phyloP scores from a whole-genome alignment of 495 filamentous ascomycete genomes.

The Trichoderma reesei region DNA sequence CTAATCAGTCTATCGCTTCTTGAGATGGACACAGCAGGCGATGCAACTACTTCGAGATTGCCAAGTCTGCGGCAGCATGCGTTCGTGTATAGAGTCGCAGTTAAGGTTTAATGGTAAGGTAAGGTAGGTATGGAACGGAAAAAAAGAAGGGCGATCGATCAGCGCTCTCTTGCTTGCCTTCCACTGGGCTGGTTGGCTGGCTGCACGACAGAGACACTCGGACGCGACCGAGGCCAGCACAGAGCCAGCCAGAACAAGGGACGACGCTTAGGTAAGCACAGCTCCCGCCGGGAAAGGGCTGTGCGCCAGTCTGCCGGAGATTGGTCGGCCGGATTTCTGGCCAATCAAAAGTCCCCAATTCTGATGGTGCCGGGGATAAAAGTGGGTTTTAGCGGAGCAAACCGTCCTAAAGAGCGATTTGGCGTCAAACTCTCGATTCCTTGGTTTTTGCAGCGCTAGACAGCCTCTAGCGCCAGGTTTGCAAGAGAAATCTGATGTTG shows the following conservation, averaged over 20 bases:
- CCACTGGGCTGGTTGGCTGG: too few relatives aligned
- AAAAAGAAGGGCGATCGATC: too few relatives aligned
- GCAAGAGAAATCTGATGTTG: too few relatives aligned
- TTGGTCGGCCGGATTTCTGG: neutral
- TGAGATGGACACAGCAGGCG: too few relatives aligned
- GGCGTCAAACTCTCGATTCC: neutral
- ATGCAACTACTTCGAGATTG: too few relatives aligned
- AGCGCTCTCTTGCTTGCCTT: too few relatives aligned
- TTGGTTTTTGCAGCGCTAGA: neutral
- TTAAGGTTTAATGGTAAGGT: too few relatives aligned
- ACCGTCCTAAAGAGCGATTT: neutral
- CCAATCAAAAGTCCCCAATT: neutral
- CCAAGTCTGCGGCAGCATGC: too few relatives aligned
- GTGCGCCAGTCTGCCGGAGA: neutral
- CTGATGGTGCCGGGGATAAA: neutral
- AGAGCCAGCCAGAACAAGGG: neutral
- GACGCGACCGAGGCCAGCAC: neutral
- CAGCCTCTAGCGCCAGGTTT: neutral
- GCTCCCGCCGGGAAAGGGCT: neutral
- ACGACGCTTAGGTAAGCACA: neutral
- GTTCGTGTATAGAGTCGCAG: too few relatives aligned
- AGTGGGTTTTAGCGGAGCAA: neutral
- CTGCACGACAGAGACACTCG: too few relatives aligned
- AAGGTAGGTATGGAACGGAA: too few relatives aligned
- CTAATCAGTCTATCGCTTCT: too few relatives aligned